Percentiles rank a stretch among this genome's conserved stretches.
Evolutionary conservation across 2,329 filamentous ascomycete genomes (phyloP).

Genomic region (Leptographium radiaticola): DNA sequence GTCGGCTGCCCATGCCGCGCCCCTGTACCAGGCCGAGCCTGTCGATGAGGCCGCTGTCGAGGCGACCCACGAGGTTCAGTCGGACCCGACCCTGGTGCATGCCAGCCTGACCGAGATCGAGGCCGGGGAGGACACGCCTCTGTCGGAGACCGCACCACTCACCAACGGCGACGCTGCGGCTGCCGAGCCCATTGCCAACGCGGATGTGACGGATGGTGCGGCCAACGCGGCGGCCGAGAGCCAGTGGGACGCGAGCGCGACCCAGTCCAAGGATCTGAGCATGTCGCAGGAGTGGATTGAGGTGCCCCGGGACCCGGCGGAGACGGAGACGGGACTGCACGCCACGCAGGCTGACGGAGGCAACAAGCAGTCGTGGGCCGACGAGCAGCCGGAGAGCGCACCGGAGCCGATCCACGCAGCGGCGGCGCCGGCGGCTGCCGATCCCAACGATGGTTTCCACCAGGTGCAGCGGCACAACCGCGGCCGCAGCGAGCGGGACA

Average conservation of each 20-base stretch:
- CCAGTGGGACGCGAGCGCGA: slow-evolving; percentile 42
- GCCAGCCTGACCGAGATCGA: slow-evolving; percentile 57
- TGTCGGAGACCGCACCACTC: background rate
- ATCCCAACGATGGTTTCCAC: slow-evolving; percentile 55
- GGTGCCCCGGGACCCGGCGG: slow-evolving; percentile 56
- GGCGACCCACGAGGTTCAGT: slow-evolving; percentile 22
- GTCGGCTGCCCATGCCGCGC: slow-evolving; percentile 38
- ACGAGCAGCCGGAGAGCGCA: slow-evolving; percentile 53
- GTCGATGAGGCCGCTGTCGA: slow-evolving; percentile 18
- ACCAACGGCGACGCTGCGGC: slow-evolving; percentile 25
- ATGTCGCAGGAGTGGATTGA: slow-evolving; percentile 61
- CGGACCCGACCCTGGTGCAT: slow-evolving; percentile 55
- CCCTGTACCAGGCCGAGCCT: slow-evolving; percentile 20
- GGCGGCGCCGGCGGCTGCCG: slow-evolving; percentile 13
- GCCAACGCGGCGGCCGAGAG: slow-evolving; percentile 50
- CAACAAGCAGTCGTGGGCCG: slow-evolving; percentile 63
- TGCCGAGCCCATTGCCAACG: slow-evolving; percentile 27
- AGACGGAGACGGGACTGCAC: slow-evolving; percentile 55
- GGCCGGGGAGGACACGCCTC: slow-evolving; percentile 13
- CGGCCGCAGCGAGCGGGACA: slow-evolving; percentile 39
- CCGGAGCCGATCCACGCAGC: slow-evolving; percentile 15
- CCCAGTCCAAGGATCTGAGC: slow-evolving; percentile 24
- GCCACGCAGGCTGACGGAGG: slow-evolving; percentile 44
- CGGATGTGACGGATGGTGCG: slow-evolving; percentile 36
- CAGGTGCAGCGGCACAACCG: slow-evolving; percentile 52